Conservation (phyloP, 2,329 filamentous ascomycete species). For the Aspergillus terreus region DNA sequence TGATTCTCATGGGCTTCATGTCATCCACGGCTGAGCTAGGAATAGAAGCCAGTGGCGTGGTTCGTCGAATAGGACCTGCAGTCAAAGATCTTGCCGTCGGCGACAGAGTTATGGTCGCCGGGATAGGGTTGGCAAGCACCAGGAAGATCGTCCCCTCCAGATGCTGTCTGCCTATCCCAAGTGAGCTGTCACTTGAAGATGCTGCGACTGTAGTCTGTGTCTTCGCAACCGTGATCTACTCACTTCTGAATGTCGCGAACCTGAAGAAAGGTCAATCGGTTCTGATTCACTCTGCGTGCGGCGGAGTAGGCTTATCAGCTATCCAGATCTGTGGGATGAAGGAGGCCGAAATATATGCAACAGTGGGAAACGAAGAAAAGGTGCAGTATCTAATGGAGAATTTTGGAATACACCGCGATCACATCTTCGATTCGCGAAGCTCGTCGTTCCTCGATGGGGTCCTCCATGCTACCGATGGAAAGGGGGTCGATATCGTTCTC, state of each 20-base stretch:
- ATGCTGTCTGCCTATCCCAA: slow-evolving; percentile 14
- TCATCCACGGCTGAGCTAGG: slow-evolving; percentile 21
- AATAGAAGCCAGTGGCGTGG: slow-evolving; percentile 28
- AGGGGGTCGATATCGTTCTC: slow-evolving; percentile 25
- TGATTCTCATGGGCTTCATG: slow-evolving; percentile 31
- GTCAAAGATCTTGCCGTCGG: slow-evolving; percentile 25
- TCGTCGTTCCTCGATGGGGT: slow-evolving; percentile 15
- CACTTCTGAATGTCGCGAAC: slow-evolving; percentile 20
- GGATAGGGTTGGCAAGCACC: slow-evolving; percentile 7
- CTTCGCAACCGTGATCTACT: slow-evolving; percentile 18
- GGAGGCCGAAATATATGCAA: slow-evolving; percentile 24
- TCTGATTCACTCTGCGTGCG: slow-evolving; percentile 26
- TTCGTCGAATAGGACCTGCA: slow-evolving; percentile 21
- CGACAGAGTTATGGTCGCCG: slow-evolving; percentile 25
- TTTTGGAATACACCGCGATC: slow-evolving; percentile 15
- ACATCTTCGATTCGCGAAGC: slow-evolving; percentile 23
- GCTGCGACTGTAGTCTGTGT: slow-evolving; percentile 18
- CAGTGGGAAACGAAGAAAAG: slow-evolving; percentile 21
- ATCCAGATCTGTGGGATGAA: slow-evolving; percentile 22
- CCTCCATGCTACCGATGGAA: slow-evolving; percentile 13
- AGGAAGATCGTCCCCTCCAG: slow-evolving; percentile 9
- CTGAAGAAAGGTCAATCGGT: slow-evolving; percentile 22
- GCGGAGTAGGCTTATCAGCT: slow-evolving; percentile 23
- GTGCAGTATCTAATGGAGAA: slow-evolving; percentile 17
- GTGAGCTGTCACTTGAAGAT: slow-evolving; percentile 13